These are phyloP conservation scores for Euryodendron excelsum DNA, from an alignment of 148 eudicot genomes.

Conservation along the genomic window DNA sequence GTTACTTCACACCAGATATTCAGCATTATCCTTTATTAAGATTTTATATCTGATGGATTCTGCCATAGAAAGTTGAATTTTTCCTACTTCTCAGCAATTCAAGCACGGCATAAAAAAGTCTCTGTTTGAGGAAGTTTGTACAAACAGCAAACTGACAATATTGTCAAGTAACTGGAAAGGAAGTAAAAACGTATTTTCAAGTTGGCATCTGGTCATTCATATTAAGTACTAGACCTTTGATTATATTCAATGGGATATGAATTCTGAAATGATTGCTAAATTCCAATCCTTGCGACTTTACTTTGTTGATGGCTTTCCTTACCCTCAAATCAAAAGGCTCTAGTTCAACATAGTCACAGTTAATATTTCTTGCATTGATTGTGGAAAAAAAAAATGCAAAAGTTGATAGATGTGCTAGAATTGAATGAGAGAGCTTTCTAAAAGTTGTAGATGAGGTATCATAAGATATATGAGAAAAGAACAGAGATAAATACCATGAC, in stretches of 20 bases:
- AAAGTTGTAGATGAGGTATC: not conserved
- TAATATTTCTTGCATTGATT: not conserved
- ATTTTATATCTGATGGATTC: not conserved
- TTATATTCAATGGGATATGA: not conserved
- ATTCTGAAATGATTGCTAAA: not conserved
- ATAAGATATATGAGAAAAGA: not conserved
- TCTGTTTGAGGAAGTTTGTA: not conserved
- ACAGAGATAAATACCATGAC: conserved; percentile 52
- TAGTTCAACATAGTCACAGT: not conserved
- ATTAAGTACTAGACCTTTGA: not conserved
- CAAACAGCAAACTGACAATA: not conserved
- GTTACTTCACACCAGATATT: conserved; percentile 2
- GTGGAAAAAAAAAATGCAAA: not conserved
- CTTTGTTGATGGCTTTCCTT: not conserved
- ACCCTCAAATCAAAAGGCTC: not conserved
- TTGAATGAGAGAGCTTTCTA: not conserved
- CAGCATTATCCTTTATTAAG: not conserved
- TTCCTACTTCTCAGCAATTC: not conserved
- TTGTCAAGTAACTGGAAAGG: not conserved
- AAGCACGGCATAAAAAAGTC: not conserved
- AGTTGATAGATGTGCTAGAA: not conserved
- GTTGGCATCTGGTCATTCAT: not conserved
- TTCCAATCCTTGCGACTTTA: not conserved
- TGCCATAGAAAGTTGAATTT: not conserved
- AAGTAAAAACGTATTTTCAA: not conserved